phyloP scores from a whole-genome alignment of 208 protist genomes.

The Leishmania martiniquensis region DNA sequence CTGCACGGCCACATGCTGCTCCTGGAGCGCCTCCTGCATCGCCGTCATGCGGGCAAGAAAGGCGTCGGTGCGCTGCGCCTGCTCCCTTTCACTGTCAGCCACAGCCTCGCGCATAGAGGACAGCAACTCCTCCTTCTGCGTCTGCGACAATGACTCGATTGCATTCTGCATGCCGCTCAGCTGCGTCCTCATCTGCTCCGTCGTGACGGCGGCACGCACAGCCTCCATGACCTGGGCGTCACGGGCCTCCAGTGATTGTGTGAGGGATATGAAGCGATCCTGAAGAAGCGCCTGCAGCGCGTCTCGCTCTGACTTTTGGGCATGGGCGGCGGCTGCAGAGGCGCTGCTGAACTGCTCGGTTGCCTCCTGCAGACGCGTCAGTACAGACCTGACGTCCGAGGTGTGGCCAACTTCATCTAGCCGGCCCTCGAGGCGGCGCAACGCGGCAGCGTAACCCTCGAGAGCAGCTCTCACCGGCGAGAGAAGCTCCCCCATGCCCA shows the following conservation, averaged over 20 bases:
- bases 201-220: constrained; percentile 10
- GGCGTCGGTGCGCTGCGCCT: constrained; percentile 15
- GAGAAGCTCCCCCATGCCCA: constrained; percentile 11
- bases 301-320: constrained; percentile 17
- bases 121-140: constrained; percentile 17
- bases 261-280: constrained; percentile 17
- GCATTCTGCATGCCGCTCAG: constrained; percentile 16
- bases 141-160: constrained; percentile 1
- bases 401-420: constrained; percentile 21
- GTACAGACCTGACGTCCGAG: constrained; percentile 19
- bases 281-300: constrained; percentile 9
- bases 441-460: constrained; percentile 14
- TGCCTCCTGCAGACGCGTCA: constrained; percentile 22
- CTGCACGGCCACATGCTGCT: constrained; percentile 28
- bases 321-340: not conserved
- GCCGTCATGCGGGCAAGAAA: constrained; percentile 13
- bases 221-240: constrained; percentile 22
- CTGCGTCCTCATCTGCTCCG: constrained; percentile 16
- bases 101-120: constrained; percentile 14
- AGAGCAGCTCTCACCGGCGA: constrained; percentile 14
- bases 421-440: constrained; percentile 23
- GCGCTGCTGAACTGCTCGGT: constrained; percentile 16
- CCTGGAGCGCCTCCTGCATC: constrained; percentile 25
- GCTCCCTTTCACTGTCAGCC: not conserved
- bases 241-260: constrained; percentile 17